Percentiles rank a stretch among this genome's conserved stretches.
Conservation (phyloP, 768 basidiomycete genomes). For the Dentipellis sp. region DNA sequence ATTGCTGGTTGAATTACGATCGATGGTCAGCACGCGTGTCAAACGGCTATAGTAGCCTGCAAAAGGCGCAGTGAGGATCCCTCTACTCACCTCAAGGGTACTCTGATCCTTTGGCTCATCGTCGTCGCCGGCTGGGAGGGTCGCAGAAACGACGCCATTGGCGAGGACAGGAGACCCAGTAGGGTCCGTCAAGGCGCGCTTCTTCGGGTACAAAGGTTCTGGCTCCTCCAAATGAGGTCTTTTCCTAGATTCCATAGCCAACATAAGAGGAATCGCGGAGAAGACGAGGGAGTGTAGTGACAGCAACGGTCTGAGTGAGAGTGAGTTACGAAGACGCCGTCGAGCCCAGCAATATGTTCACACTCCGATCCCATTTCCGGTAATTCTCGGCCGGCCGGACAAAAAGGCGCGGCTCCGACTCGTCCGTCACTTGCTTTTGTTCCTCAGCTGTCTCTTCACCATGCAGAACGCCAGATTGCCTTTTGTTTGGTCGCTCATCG, state of each 20-base stretch:
- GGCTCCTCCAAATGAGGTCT: constrained; percentile 14
- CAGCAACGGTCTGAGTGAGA: too few species aligned
- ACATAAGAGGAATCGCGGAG: constrained; percentile 1
- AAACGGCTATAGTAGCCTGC: constrained; percentile 7
- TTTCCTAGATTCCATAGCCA: constrained; percentile 14
- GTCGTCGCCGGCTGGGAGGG: constrained; percentile 5
- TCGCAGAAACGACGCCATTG: constrained; percentile 14
- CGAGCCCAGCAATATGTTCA: not conserved
- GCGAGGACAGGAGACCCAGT: constrained; percentile 15
- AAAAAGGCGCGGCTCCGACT: not conserved
- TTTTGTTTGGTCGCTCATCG: too few species aligned
- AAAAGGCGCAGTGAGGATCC: not conserved
- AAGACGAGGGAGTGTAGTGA: too few species aligned
- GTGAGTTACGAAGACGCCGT: not conserved
- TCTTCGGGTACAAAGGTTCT: constrained; percentile 17
- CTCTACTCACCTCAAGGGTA: constrained; percentile 51
- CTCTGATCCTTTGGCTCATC: constrained; percentile 23
- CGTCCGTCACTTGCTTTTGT: too few species aligned
- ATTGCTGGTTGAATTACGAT: constrained; percentile 38
- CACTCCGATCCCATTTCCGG: not conserved
- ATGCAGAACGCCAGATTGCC: too few species aligned
- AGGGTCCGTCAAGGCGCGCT: constrained; percentile 17
- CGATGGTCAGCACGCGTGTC: not conserved
- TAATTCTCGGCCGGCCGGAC: not conserved
- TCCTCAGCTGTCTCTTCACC: too few species aligned